Base-by-base conservation (phyloP, 805 yeast genomes). In the Cyberlindnera lachancei region DNA sequence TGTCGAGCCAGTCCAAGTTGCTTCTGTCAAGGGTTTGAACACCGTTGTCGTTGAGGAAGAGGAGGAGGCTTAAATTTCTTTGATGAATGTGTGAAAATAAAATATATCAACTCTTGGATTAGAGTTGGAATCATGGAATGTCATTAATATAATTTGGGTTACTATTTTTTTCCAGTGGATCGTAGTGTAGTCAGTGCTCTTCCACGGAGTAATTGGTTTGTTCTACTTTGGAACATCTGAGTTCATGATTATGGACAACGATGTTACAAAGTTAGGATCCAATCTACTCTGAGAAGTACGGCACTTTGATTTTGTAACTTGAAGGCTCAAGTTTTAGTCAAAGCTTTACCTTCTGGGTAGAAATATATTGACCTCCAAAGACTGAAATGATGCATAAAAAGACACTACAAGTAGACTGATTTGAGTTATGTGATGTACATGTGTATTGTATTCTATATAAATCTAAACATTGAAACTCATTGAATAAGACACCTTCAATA, bases 1-100 rank as follows among this genome's bases (percentile, higher is more conserved):
- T 71, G 98, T 92, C 62, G 97, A 92, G 79, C 90, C 94, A 62
- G 95, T 92, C 65, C 70, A 73, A 61, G 96, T 92, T 60, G 82
- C 96, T 63, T 64, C 94, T 50, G 78, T 85, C 70, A 92, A 92
- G 81, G 96, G 96, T 74, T 84, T 92, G 70, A 80, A 87, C 73
- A 92, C 99, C 70, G 82, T 75, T 69, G 96, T 87, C 64, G 88
- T 92, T 67, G 95, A 84, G 66, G 78, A 61, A 49, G 77, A 59
- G 46, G 67, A 64, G 34, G 55, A 47, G 42, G 46, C 46, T 33
- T 42, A 45, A 42, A 36, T 37, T n/a, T 33, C 18, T 16, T 31
- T 32, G 12, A 34, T 22, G 25, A 27, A 31, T 28, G 26, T 13
- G n/a, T 23, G 7, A 10, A 19, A 19, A 19, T 10, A 8, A 19